Conservation (phyloP, 2,329 filamentous ascomycete genomes). For the Fusarium sp. region DNA sequence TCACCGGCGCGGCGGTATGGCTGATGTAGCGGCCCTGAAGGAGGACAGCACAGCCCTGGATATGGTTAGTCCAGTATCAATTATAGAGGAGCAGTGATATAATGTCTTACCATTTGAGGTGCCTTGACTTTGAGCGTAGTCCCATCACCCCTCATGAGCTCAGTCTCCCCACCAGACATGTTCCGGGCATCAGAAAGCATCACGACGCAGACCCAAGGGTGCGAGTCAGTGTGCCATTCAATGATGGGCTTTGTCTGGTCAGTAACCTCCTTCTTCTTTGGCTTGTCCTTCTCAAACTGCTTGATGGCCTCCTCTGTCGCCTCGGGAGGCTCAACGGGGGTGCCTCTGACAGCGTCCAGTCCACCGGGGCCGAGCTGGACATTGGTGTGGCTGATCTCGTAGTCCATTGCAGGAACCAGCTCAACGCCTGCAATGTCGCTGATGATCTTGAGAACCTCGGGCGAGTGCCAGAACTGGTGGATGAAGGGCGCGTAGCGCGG, state of each 20-base stretch:
- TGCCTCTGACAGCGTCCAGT: slow-evolving; percentile 43
- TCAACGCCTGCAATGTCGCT: slow-evolving; percentile 72
- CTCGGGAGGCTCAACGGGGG: slow-evolving; percentile 49
- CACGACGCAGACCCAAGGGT: slow-evolving; percentile 66
- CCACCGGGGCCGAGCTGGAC: slow-evolving; percentile 52
- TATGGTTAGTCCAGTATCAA: background rate
- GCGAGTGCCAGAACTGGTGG: slow-evolving; percentile 66
- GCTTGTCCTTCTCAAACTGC: slow-evolving; percentile 28
- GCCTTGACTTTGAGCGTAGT: slow-evolving; percentile 46
- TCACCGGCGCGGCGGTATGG: slow-evolving; percentile 60
- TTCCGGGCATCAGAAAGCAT: slow-evolving; percentile 65
- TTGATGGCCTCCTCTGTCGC: slow-evolving; percentile 37
- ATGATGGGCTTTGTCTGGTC: slow-evolving; percentile 43
- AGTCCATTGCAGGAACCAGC: slow-evolving; percentile 69
- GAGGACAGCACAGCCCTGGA: slow-evolving; percentile 58
- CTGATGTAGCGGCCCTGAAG: slow-evolving; percentile 64
- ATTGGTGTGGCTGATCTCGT: slow-evolving; percentile 73
- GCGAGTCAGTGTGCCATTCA: slow-evolving; percentile 66
- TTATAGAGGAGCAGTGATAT: background rate
- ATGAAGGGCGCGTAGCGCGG: slow-evolving; percentile 52
- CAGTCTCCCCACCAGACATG: slow-evolving; percentile 62
- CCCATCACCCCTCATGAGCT: slow-evolving; percentile 46
- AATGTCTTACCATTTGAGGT: slow-evolving; percentile 41
- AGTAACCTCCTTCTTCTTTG: slow-evolving; percentile 26
- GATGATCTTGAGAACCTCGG: slow-evolving; percentile 67